Conservation (phyloP, 495 filamentous ascomycete genomes). For the Trichodelitschia bisporula region DNA sequence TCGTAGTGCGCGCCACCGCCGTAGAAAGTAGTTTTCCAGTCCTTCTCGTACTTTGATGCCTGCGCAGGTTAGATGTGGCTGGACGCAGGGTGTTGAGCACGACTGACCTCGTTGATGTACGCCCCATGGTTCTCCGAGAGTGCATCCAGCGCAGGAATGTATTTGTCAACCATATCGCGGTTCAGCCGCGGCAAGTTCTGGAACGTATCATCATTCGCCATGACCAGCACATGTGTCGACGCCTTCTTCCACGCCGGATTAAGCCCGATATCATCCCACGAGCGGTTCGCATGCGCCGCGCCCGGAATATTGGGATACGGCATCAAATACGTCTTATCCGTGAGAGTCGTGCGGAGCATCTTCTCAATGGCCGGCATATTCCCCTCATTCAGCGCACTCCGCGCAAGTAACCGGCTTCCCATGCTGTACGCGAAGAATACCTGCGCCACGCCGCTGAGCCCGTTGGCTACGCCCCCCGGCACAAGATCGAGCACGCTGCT, state of each 20-base stretch:
- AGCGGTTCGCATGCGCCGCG: too few relatives aligned
- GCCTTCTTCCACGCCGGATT: constrained; percentile 10
- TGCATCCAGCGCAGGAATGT: constrained; percentile 4
- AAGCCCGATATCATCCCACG: constrained; percentile 4
- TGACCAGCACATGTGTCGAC: constrained; percentile 4
- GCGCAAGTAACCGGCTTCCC: neutral
- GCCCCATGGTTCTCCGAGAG: constrained; percentile 8
- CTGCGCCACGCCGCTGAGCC: neutral
- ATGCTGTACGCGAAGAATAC: neutral
- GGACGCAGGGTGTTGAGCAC: neutral
- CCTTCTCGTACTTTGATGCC: neutral
- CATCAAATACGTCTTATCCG: neutral
- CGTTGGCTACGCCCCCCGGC: neutral
- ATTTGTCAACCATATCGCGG: constrained; percentile 6
- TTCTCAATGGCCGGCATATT: neutral
- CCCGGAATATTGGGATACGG: constrained; percentile 1
- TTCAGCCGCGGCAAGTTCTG: constrained; percentile 3
- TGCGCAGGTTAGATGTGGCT: neutral
- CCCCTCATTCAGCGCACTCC: neutral
- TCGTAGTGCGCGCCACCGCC: constrained; percentile 1
- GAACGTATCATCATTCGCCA: neutral
- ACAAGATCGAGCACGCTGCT: neutral
- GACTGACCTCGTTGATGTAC: constrained; percentile 9
- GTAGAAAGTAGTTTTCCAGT: constrained; percentile 1
- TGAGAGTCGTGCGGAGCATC: neutral